phyloP scores from a whole-genome alignment of 2,329 filamentous ascomycete genomes.

The Pseudogymnoascus verrucosus region DNA sequence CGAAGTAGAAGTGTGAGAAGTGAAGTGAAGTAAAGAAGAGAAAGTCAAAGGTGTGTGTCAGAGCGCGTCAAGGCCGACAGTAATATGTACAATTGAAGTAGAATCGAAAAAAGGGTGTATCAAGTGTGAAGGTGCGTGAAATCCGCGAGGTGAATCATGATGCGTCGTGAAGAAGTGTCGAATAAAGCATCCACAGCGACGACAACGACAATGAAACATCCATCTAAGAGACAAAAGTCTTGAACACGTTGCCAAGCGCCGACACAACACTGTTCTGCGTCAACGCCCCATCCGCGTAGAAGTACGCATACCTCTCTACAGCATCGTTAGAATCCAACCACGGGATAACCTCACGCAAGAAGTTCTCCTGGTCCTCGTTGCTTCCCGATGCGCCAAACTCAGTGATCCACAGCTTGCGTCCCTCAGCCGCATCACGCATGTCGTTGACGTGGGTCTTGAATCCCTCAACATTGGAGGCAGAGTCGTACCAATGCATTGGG shows the following conservation, averaged over 20 bases:
- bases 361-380: constrained; percentile 27
- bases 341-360: constrained; percentile 35
- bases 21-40: neutral
- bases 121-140: neutral
- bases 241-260: neutral
- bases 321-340: constrained; percentile 34
- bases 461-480: constrained; percentile 29
- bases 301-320: constrained; percentile 36
- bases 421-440: neutral
- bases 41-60: neutral
- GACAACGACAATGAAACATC: neutral
- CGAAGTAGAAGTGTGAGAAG: neutral
- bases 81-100: constrained; percentile 3
- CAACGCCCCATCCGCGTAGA: constrained; percentile 13
- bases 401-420: constrained; percentile 33
- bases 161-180: neutral
- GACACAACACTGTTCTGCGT: neutral
- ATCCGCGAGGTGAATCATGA: neutral
- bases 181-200: neutral
- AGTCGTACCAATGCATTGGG: constrained; percentile 41
- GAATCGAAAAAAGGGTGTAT: neutral
- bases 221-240: neutral
- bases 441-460: constrained; percentile 36
- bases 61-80: neutral
- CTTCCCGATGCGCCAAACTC: constrained; percentile 34